Evolutionary conservation across 164 flowering plant species (phyloP).

Genomic region (Macadamia integrifolia): DNA sequence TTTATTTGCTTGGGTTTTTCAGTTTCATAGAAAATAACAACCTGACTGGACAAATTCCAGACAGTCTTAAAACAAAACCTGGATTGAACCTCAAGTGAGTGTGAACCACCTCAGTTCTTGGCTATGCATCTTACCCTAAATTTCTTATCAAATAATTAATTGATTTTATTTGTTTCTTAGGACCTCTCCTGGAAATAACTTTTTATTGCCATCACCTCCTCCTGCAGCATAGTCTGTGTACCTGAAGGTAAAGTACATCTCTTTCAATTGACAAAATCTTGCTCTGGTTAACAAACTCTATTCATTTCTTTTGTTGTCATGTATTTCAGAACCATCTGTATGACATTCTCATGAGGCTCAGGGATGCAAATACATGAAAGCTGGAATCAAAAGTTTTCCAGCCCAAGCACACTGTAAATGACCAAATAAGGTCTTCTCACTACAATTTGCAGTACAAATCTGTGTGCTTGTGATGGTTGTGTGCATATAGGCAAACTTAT

Average conservation of each 20-base stretch:
- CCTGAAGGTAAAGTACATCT: conserved; percentile 4
- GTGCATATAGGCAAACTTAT: not conserved
- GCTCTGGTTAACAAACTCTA: not conserved
- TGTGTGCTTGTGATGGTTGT: conserved; percentile 7
- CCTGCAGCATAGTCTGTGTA: conserved; percentile 14
- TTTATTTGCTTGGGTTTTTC: conserved; percentile 15
- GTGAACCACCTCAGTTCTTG: conserved; percentile 1
- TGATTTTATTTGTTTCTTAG: conserved; percentile 28
- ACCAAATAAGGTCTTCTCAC: conserved; percentile 6
- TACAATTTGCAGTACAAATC: conserved; percentile 3
- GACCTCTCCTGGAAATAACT: conserved; percentile 60
- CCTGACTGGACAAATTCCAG: conserved; percentile 72
- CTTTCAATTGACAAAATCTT: not conserved
- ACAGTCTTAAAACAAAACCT: conserved; percentile 39
- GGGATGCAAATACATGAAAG: not conserved
- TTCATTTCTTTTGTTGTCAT: not conserved
- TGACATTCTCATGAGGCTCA: not conserved
- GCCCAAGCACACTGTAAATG: not conserved
- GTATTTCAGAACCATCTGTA: not conserved
- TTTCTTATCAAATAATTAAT: conserved; percentile 5
- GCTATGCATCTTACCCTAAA: not conserved
- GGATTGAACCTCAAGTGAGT: conserved; percentile 65
- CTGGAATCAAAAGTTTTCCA: conserved; percentile 2
- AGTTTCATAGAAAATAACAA: conserved; percentile 81
- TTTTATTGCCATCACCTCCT: conserved; percentile 36